These are phyloP conservation scores for Polytrichum commune DNA, from an alignment of 225 moss, liverwort and hornwort genomes.

Conservation along the genomic window DNA sequence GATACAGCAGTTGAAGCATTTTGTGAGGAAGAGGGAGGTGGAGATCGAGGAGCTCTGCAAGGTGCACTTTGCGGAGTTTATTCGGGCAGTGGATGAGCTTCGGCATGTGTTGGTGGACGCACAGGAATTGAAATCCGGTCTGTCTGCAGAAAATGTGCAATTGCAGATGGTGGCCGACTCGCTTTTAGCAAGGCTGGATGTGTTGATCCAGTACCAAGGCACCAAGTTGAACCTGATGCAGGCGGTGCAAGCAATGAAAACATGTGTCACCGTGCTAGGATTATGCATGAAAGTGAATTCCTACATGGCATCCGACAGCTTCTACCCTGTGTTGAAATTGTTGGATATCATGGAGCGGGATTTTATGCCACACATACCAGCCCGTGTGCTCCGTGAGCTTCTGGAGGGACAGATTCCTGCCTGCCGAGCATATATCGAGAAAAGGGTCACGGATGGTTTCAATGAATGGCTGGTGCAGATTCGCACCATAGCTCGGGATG, in stretches of 20 bases:
- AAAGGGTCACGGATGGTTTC: conserved; percentile 88
- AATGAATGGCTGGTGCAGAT: conserved; percentile 98
- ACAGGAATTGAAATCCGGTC: conserved; percentile 83
- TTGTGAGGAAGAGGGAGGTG: conserved; percentile 87
- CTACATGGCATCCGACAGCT: conserved; percentile 68
- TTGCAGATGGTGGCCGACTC: conserved; percentile 80
- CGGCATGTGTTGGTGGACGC: conserved; percentile 93
- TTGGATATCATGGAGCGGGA: conserved; percentile 90
- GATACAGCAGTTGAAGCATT: conserved; percentile 82
- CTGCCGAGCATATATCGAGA: conserved; percentile 78
- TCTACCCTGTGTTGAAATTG: conserved; percentile 89
- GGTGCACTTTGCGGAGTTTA: conserved; percentile 95
- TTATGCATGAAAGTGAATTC: conserved; percentile 83
- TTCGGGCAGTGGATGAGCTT: conserved; percentile 92
- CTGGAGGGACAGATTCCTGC: conserved; percentile 88
- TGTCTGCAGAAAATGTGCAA: conserved; percentile 81
- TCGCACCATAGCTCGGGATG: conserved; percentile 74
- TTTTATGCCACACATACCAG: conserved; percentile 77
- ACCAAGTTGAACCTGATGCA: conserved; percentile 84
- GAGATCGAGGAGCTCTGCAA: conserved; percentile 99
- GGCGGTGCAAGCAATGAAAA: conserved; percentile 80
- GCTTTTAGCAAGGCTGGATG: conserved; percentile 72
- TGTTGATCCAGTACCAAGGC: conserved; percentile 77
- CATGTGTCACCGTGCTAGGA: conserved; percentile 76
- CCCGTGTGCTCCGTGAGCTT: conserved; percentile 69